Conservation (phyloP, 306 rosid genomes). For the Canavalia gladiata region DNA sequence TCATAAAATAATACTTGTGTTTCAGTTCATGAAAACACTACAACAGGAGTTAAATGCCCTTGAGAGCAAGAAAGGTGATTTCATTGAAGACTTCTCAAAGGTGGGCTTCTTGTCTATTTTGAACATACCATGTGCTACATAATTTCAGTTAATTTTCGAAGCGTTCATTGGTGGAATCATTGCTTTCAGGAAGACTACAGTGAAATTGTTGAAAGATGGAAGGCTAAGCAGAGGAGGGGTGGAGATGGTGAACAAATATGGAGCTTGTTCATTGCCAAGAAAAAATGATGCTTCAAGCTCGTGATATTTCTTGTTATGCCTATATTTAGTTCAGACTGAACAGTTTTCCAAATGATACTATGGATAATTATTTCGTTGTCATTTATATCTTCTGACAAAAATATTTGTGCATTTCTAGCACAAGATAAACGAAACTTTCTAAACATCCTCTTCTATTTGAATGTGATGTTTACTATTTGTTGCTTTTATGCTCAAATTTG, state of each 20-base stretch:
- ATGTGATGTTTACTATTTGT: neutral
- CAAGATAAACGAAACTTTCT: conserved; percentile 7
- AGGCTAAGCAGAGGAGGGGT: conserved; percentile 66
- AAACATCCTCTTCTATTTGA: conserved; percentile 23
- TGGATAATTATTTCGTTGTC: conserved; percentile 28
- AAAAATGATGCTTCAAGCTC: conserved; percentile 56
- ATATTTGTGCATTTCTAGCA: neutral
- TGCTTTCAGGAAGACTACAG: conserved; percentile 63
- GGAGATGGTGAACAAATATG: conserved; percentile 72
- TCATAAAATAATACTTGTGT: conserved; percentile 37
- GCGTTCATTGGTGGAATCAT: conserved; percentile 21
- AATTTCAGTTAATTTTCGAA: conserved; percentile 8
- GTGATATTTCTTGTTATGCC: conserved; percentile 18
- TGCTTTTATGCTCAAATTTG: conserved; percentile 5
- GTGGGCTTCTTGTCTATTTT: conserved; percentile 51
- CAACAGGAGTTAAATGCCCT: conserved; percentile 67
- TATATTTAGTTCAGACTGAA: conserved; percentile 6
- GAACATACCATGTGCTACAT: neutral
- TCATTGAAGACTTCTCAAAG: conserved; percentile 78
- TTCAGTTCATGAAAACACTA: conserved; percentile 78
- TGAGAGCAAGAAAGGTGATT: conserved; percentile 70
- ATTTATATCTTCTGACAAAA: conserved; percentile 7
- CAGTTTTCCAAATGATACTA: conserved; percentile 12
- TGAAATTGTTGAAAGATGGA: conserved; percentile 69
- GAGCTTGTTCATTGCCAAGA: conserved; percentile 81